These are phyloP conservation scores for Karstenula rhodostoma DNA, from an alignment of 2,329 filamentous ascomycete genomes.

Conservation along the genomic window DNA sequence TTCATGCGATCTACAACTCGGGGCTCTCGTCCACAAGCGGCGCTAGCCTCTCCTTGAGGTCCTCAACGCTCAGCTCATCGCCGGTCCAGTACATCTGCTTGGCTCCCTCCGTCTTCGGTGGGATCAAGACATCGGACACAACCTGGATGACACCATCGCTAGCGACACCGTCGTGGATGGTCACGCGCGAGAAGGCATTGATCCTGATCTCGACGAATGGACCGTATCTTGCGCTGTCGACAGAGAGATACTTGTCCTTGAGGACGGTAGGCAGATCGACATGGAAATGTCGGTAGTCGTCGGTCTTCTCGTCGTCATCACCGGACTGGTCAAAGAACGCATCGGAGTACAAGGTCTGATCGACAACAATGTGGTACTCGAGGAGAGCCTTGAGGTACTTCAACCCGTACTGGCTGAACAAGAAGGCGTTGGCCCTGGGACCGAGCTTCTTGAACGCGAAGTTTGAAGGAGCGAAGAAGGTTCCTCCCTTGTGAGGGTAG, in stretches of 20 bases:
- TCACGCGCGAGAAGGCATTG: conserved; percentile 75
- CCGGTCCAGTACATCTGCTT: conserved; percentile 50
- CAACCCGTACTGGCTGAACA: conserved; percentile 78
- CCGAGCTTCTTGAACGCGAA: conserved; percentile 80
- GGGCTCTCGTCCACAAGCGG: conserved; percentile 42
- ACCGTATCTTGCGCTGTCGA: conserved; percentile 76
- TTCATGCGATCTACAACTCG: conserved; percentile 37
- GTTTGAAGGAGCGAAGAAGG: conserved; percentile 84
- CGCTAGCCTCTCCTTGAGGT: conserved; percentile 63
- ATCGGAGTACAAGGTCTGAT: conserved; percentile 83
- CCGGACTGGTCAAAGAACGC: conserved; percentile 70
- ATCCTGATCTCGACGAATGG: conserved; percentile 75
- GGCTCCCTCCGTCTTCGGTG: conserved; percentile 65
- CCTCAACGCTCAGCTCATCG: conserved; percentile 66
- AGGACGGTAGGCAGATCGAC: conserved; percentile 78
- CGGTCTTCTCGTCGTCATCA: conserved; percentile 28
- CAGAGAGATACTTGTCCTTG: conserved; percentile 68
- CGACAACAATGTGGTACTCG: conserved; percentile 78
- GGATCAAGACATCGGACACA: conserved; percentile 75
- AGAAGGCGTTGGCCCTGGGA: conserved; percentile 77
- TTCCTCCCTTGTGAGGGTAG: conserved; percentile 67
- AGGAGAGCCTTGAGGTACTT: conserved; percentile 81
- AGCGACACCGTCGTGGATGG: conserved; percentile 73
- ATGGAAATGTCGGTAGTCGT: conserved; percentile 61
- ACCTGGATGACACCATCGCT: conserved; percentile 86